Evolutionary conservation across 2,329 filamentous ascomycete species (phyloP).

Genomic region (Verticillium nonalfalfae): DNA sequence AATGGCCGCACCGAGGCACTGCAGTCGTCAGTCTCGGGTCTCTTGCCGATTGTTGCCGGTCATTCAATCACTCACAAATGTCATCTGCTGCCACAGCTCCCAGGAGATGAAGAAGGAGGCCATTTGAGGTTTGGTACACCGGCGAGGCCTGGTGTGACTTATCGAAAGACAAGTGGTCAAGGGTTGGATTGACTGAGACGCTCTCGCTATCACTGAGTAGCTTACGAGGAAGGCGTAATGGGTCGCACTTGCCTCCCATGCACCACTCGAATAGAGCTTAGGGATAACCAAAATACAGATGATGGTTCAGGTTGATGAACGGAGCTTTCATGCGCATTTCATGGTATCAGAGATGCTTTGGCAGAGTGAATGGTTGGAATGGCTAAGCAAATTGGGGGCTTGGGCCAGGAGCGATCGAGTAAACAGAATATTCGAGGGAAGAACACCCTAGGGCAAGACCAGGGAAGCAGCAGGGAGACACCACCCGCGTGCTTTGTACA

Average conservation of each 20-base stretch:
- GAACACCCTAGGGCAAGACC: background rate
- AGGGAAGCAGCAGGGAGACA: background rate
- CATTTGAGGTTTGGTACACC: slow-evolving; percentile 13
- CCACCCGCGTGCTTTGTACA: too few species aligned
- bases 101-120: slow-evolving; percentile 59
- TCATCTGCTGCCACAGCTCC: slow-evolving; percentile 85
- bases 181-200: too few species aligned
- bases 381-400: background rate
- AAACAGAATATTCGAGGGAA: background rate
- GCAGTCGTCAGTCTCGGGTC: background rate
- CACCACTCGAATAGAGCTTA: background rate
- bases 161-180: too few species aligned
- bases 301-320: background rate
- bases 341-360: background rate
- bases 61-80: slow-evolving; percentile 60
- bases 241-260: background rate
- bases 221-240: background rate
- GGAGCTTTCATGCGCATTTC: background rate
- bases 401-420: background rate
- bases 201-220: background rate
- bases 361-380: background rate
- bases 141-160: background rate
- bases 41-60: background rate
- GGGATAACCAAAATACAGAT: background rate
- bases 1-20: slow-evolving; percentile 71